Conservation (phyloP, 2,329 filamentous ascomycete genomes). For the Rhynchosporium secalis region DNA sequence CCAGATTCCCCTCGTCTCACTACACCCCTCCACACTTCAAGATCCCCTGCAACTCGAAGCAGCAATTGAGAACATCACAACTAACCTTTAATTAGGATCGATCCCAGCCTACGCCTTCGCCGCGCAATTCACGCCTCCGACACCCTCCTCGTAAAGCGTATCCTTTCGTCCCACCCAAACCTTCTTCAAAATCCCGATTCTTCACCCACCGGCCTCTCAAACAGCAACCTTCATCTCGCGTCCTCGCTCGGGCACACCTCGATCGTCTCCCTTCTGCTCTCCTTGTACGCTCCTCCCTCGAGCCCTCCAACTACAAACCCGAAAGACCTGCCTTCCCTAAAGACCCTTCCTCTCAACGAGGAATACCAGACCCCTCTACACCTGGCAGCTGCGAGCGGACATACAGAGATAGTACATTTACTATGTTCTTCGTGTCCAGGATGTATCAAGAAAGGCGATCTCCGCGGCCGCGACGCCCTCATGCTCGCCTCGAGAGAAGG, state of each 20-base stretch:
- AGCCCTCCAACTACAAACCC: slow-evolving; percentile 13
- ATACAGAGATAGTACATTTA: slow-evolving; percentile 72
- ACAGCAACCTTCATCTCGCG: slow-evolving; percentile 82
- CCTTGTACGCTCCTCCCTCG: slow-evolving; percentile 58
- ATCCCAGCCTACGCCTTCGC: slow-evolving; percentile 73
- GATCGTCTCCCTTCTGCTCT: slow-evolving; percentile 69
- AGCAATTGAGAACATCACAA: neutral
- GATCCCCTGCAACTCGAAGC: neutral
- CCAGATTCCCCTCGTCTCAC: neutral
- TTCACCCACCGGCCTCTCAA: slow-evolving; percentile 63
- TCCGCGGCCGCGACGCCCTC: slow-evolving; percentile 69
- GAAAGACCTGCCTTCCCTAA: slow-evolving; percentile 5
- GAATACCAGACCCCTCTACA: slow-evolving; percentile 79
- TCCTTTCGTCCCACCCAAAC: slow-evolving; percentile 69
- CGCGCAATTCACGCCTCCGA: slow-evolving; percentile 79
- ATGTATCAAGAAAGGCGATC: slow-evolving; percentile 56
- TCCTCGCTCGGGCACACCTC: slow-evolving; percentile 69
- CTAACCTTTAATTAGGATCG: slow-evolving; percentile 60
- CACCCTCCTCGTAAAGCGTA: slow-evolving; percentile 69
- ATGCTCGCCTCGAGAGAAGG: slow-evolving; percentile 63
- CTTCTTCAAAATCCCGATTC: slow-evolving; percentile 79
- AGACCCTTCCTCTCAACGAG: slow-evolving; percentile 68
- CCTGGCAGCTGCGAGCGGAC: slow-evolving; percentile 69
- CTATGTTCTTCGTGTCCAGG: slow-evolving; percentile 63
- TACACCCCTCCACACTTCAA: neutral